A percentile compares a stretch with the other conserved stretches of the same genome.
phyloP scores from a whole-genome alignment of 2,329 filamentous ascomycete species.

The Aspergillus ochraceoroseus region DNA sequence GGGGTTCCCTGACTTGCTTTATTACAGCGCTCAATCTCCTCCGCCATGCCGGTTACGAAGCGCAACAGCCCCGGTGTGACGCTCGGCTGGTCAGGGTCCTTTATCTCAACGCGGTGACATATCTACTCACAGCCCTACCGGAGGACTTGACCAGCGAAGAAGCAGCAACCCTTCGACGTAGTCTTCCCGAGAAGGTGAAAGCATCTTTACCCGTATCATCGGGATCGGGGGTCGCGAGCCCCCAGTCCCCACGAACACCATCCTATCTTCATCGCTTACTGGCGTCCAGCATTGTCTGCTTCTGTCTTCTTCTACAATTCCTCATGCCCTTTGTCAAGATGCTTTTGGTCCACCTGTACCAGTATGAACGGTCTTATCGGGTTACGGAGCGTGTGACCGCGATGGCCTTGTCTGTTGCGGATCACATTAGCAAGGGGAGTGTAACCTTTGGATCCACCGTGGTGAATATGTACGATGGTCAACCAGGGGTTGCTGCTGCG shows the following conservation, averaged over 20 bases:
- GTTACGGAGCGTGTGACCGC: slow-evolving; percentile 57
- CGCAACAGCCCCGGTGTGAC: slow-evolving; percentile 31
- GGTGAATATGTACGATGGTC: slow-evolving; percentile 59
- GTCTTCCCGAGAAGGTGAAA: slow-evolving; percentile 25
- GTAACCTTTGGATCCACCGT: slow-evolving; percentile 53
- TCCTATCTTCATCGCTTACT: slow-evolving; percentile 58
- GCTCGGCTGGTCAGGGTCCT: slow-evolving; percentile 32
- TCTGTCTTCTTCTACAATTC: slow-evolving; percentile 58
- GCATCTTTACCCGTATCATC: slow-evolving; percentile 9
- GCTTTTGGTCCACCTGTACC: slow-evolving; percentile 51
- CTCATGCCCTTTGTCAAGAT: slow-evolving; percentile 58
- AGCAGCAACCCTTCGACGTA: slow-evolving; percentile 25
- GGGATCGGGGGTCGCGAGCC: background rate
- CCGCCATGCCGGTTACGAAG: slow-evolving; percentile 35
- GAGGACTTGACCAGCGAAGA: slow-evolving; percentile 31
- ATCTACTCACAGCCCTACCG: slow-evolving; percentile 37
- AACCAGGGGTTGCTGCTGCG: slow-evolving; percentile 54
- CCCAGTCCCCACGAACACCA: slow-evolving; percentile 7
- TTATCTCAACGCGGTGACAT: slow-evolving; percentile 37
- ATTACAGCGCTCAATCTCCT: slow-evolving; percentile 34
- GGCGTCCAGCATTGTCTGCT: slow-evolving; percentile 53
- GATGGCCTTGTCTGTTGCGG: slow-evolving; percentile 50
- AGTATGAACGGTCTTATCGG: slow-evolving; percentile 62
- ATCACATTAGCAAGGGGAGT: slow-evolving; percentile 51
- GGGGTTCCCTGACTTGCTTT: slow-evolving; percentile 6